Evolutionary conservation across 306 rosid species (phyloP).

Genomic region (Cicer chorassanicum): DNA sequence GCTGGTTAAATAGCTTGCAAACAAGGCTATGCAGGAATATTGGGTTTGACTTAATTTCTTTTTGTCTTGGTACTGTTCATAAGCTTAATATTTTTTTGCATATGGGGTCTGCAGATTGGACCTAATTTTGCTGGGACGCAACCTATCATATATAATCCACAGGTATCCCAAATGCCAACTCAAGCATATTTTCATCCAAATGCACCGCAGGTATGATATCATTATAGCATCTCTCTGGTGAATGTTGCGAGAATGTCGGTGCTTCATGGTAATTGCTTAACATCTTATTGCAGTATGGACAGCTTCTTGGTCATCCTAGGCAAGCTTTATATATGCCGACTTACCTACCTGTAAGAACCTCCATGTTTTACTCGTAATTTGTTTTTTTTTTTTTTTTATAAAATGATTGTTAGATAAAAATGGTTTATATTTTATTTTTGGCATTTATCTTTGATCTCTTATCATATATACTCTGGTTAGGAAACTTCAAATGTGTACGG

Average conservation of each 20-base stretch:
- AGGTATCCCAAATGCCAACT: slow-evolving; percentile 71
- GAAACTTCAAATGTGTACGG: slow-evolving; percentile 26
- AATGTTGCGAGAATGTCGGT: slow-evolving; percentile 19
- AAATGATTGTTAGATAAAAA: neutral
- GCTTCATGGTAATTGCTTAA: slow-evolving; percentile 30
- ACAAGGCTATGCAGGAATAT: slow-evolving; percentile 8
- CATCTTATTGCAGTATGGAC: slow-evolving; percentile 79
- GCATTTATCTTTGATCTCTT: slow-evolving; percentile 14
- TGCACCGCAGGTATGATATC: slow-evolving; percentile 74
- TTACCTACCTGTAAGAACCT: slow-evolving; percentile 83
- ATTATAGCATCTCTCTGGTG: slow-evolving; percentile 26
- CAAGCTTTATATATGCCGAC: slow-evolving; percentile 81
- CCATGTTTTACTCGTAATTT: neutral
- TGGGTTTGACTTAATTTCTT: slow-evolving; percentile 32
- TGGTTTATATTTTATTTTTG: slow-evolving; percentile 12
- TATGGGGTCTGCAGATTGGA: slow-evolving; percentile 64
- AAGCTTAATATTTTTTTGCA: slow-evolving; percentile 26
- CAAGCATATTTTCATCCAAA: slow-evolving; percentile 78
- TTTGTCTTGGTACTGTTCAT: slow-evolving; percentile 20
- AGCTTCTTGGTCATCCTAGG: slow-evolving; percentile 79
- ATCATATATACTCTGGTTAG: slow-evolving; percentile 15
- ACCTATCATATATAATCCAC: slow-evolving; percentile 75
- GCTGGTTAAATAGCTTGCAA: slow-evolving; percentile 9
- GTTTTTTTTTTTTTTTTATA: neutral
- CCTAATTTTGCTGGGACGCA: slow-evolving; percentile 76